A percentile compares a stretch with the other conserved stretches of the same genome.
phyloP scores from a whole-genome alignment of 192 early-diverging fungal species.

The Pilaira anomala region DNA sequence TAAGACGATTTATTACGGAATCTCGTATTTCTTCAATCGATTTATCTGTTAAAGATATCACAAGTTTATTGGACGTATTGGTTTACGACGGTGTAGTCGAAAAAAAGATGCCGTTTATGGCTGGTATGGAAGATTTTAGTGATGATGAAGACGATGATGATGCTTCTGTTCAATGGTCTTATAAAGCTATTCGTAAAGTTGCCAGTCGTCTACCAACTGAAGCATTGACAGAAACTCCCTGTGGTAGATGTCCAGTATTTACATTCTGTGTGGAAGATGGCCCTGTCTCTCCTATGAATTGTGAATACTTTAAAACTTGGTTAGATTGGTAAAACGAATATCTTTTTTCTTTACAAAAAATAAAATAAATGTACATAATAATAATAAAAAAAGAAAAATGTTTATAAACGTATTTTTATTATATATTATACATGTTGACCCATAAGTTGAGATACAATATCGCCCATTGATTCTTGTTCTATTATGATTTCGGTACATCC shows the following conservation, averaged over 20 bases:
- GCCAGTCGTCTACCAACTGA: slow-evolving; percentile 34
- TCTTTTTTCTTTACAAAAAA: too few relatives aligned
- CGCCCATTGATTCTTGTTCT: slow-evolving; percentile 21
- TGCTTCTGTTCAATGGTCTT: slow-evolving; percentile 57
- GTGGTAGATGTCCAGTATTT: slow-evolving; percentile 82
- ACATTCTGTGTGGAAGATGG: slow-evolving; percentile 72
- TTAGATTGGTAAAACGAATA: slow-evolving; percentile 53
- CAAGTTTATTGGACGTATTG: slow-evolving; percentile 76
- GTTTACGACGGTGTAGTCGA: slow-evolving; percentile 85
- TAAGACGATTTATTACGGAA: slow-evolving; percentile 70
- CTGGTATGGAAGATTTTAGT: slow-evolving; percentile 48
- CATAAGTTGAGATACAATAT: slow-evolving; percentile 18
- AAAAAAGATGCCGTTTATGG: slow-evolving; percentile 50
- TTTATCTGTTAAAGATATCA: slow-evolving; percentile 71
- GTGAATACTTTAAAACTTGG: slow-evolving; percentile 82
- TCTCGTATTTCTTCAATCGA: slow-evolving; percentile 67
- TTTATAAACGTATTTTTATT: too few relatives aligned
- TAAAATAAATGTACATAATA: too few relatives aligned
- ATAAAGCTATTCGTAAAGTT: slow-evolving; percentile 60
- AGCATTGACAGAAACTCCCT: slow-evolving; percentile 77
- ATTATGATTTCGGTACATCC: slow-evolving; percentile 21
- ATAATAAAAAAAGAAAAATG: too few relatives aligned
- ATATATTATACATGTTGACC: too few relatives aligned
- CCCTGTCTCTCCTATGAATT: slow-evolving; percentile 70
- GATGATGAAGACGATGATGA: slow-evolving; percentile 53